Base-by-base conservation (phyloP, 164 flowering plant species). In the Tetracentron sinense region DNA sequence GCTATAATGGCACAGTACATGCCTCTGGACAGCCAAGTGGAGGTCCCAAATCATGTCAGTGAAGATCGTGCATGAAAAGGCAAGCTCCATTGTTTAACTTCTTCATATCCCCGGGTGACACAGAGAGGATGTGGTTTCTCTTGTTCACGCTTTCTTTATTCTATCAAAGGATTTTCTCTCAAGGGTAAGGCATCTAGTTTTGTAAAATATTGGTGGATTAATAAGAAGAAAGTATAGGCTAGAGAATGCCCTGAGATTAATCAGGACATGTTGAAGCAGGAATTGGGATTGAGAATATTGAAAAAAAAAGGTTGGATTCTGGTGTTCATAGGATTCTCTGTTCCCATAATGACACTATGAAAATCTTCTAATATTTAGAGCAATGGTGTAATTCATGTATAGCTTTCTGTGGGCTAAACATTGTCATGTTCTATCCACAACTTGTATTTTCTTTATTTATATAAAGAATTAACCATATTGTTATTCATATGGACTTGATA, bases 1-100 rank as follows among this genome's bases (percentile, higher is more conserved):
- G 86, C 90, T 30, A 88, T 88, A 42, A 85, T 88, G 94, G 86
- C 90, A 25, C 94, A 88, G 66, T 88, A 85, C 77, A 88, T 88
- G 94, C 94, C 94, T 42, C 76, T 88, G 58, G 94, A 88, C 75
- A 85, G 80, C 70, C 90, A 88, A 76, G 60, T 68, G 5, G 94
- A 82, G 67, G 76, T 83, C 22, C 88, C 82, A 53, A 84, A 82
- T 63, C 89, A 84, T 54, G 70, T 74, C 56, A 71, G 33, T 11
- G 86, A 77, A 0, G 79, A 77, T 53, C 71, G 42, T 27, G 65
- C 74, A n/a, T 69, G 67, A 63, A 60, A 47, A 42, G 6, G 48
- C 27, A 47, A 14, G 26, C 6, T 56, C 26, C 27, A 23, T 29
- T 55, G 38, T 55, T 42, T 22, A 52, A 58, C 17, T 52, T 26